Evolutionary conservation across 169 alveolate species (phyloP), one percentile per base, ranked within the genome.

Genomic region (Plasmodium fragile): DNA sequence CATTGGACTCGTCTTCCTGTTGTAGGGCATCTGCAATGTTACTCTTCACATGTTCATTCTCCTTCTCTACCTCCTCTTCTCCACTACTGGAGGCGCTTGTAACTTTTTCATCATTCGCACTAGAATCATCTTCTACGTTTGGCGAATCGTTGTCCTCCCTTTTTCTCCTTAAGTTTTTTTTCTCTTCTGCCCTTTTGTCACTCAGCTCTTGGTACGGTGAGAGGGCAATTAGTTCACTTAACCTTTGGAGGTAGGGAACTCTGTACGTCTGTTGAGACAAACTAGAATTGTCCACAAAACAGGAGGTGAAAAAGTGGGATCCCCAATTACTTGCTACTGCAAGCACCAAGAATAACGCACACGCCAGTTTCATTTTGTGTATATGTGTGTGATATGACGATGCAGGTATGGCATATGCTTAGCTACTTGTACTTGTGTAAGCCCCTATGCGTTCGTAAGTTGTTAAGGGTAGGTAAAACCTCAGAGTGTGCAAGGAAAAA

Each of bases 131-230:
- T 25, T 1, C 36, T 65, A 7, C n/a, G 3, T 65, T n/a, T 65
- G 41, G 53, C 73, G 78, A 25, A n/a, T 71, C 22, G 10, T 13
- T 52, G 16, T 75, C 49, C 39, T 55, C 52, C 59, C 84, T 32
- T 72, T 84, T 84, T 84, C 70, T 84, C 43, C 93, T 72, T 30
- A 84, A 45, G 78, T 75, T 84, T 30, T 10, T 73, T 49, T 84
- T 84, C 25, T 73, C 71, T n/a, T 84, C 93, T 18, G 25, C 55
- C 39, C 70, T 69, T 82, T 53, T 39, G 69, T 69, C 41, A 53
- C 34, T 82, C 25, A 82, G 32, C 34, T 25, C 69, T 69, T 41
- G 11, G 41, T 69, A 10, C n/a, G 77, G 30, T 30, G 22, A 16
- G 59, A 22, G 43, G 36, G 25, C 69, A 53, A 52, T 49, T 4